phyloP scores from a whole-genome alignment of 352 stramenopile species.

The Phytophthora capsici region DNA sequence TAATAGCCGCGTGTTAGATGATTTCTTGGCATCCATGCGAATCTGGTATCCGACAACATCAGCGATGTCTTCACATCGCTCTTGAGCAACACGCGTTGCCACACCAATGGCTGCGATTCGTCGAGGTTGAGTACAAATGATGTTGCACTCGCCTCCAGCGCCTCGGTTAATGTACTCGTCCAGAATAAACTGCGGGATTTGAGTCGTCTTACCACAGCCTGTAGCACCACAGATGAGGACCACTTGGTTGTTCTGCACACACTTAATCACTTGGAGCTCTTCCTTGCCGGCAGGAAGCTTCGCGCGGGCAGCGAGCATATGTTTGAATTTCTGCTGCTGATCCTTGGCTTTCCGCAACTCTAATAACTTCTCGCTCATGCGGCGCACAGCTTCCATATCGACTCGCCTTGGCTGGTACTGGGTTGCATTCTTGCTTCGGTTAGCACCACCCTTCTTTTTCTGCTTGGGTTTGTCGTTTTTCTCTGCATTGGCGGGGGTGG shows the following conservation, averaged over 20 bases:
- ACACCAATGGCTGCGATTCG: conserved; percentile 97
- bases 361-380: conserved; percentile 55
- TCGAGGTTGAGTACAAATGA: conserved; percentile 97
- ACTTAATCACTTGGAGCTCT: conserved; percentile 62
- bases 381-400: conserved; percentile 44
- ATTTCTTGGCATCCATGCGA: conserved; percentile 93
- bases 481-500: conserved; percentile 1
- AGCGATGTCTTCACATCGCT: conserved; percentile 90
- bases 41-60: conserved; percentile 96
- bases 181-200: conserved; percentile 98
- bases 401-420: conserved; percentile 26
- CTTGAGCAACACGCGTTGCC: conserved; percentile 94
- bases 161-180: conserved; percentile 91
- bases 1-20: conserved; percentile 89
- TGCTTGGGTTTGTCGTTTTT: conserved; percentile 21
- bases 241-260: conserved; percentile 82
- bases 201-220: conserved; percentile 95
- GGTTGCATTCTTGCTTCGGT: conserved; percentile 21
- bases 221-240: conserved; percentile 96
- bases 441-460: conserved; percentile 32
- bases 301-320: conserved; percentile 60
- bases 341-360: conserved; percentile 53
- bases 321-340: conserved; percentile 48
- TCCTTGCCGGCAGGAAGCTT: conserved; percentile 71
- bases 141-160: conserved; percentile 91